Base-by-base conservation (phyloP, 2,329 filamentous ascomycete genomes). In the Trichocomaceae sp. region DNA sequence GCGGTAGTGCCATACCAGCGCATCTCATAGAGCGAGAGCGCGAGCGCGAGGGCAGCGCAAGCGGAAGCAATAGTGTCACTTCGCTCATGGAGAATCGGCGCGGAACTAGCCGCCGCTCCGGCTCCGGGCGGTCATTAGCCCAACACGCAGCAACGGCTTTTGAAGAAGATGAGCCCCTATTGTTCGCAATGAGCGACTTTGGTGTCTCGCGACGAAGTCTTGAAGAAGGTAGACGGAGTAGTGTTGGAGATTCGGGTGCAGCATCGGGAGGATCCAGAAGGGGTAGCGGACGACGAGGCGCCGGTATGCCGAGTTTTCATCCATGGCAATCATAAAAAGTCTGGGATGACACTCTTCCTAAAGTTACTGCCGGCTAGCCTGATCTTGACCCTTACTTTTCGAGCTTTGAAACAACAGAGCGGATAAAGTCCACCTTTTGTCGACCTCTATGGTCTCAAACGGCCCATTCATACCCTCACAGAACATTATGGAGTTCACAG, bases 141-240 rank as follows among this genome's bases (percentile, higher is more conserved):
- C 60, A 63, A 2, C 68, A 68, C 41, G 50, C 63, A 7, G 51
- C 63, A 7, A 57, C 61, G 15, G 58, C 61, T 37, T 61, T 65
- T 15, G 73, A 75, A 45, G 73, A 76, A 29, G 73, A 76, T 15
- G 73, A 76, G 54, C 72, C 72, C 8, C 60, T 76, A 7, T 62
- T 75, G 3, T 76, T 76, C 59, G 71, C 72, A 35, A 76, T 76
- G 73, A 76, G 73, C 55, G 73, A 76, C 51, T 73, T 75, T 52
- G 71, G 71, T 8, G 69, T 63, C 39, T 71, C 72, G 8, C 65
- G 73, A 39, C 68, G 73, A 50, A 75, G 73, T 54, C 60, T 74
- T 22, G 73, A 75, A 56, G 73, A 75, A 59, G 66, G 66, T 33
- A 60, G 69, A 31, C 64, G 67, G 47, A 63, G 66, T 23, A 69